phyloP scores from a whole-genome alignment of 345 rosid species.

The Heritiera fomes region DNA sequence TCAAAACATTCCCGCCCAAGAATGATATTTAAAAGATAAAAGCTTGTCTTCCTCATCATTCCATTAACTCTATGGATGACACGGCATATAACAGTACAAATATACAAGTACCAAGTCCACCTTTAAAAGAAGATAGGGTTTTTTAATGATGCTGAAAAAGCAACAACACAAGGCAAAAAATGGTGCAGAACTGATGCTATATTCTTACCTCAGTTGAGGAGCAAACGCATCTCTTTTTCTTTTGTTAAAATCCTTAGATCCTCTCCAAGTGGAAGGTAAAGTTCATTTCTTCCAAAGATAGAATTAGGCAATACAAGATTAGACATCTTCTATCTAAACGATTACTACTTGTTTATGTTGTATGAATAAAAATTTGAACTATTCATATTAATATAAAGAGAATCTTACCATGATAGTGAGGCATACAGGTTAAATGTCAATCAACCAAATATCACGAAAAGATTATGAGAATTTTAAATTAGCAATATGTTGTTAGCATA shows the following conservation, averaged over 20 bases:
- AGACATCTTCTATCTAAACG: neutral
- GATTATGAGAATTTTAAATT: too few species aligned
- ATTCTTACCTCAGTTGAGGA: neutral
- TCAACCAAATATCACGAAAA: too few species aligned
- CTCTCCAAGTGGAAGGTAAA: neutral
- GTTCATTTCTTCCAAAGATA: constrained; percentile 8
- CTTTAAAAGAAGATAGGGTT: neutral
- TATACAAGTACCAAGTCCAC: neutral
- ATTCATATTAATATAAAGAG: neutral
- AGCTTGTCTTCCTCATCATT: constrained; percentile 1
- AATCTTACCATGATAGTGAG: neutral
- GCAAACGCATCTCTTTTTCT: constrained; percentile 11
- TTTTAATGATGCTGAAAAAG: neutral
- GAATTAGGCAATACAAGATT: constrained; percentile 3
- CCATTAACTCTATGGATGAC: constrained; percentile 1
- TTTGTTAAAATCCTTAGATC: neutral
- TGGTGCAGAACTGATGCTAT: neutral
- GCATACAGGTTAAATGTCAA: neutral
- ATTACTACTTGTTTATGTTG: neutral
- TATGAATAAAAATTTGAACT: neutral
- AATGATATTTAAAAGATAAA: neutral
- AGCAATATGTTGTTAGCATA: too few species aligned
- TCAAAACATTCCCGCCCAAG: neutral
- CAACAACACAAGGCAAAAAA: neutral
- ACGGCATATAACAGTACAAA: neutral